Percentiles rank a stretch among this genome's conserved stretches.
Conservation (phyloP, 768 basidiomycete species). For the Boletus subcaerulescens region DNA sequence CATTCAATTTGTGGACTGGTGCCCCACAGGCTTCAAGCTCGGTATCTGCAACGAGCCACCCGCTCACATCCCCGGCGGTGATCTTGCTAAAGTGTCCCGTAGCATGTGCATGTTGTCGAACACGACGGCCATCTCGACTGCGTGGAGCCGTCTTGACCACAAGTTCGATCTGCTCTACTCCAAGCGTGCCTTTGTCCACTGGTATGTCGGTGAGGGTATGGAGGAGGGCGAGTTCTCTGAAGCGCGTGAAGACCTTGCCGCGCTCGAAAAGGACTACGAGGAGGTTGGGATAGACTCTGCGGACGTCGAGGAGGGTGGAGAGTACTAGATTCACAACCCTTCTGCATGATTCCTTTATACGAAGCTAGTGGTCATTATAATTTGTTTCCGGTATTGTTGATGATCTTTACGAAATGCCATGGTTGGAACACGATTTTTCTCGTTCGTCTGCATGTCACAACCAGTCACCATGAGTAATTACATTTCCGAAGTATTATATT, state of each 20-base stretch:
- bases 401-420: constrained; percentile 34
- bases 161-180: constrained; percentile 80
- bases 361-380: constrained; percentile 31
- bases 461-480: too few relatives aligned
- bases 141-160: constrained; percentile 73
- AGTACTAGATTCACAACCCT: constrained; percentile 35
- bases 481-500: too few relatives aligned
- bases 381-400: constrained; percentile 26
- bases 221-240: constrained; percentile 97
- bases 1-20: constrained; percentile 79
- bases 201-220: constrained; percentile 79
- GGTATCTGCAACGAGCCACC: constrained; percentile 81
- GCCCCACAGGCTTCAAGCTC: constrained; percentile 74
- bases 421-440: neutral
- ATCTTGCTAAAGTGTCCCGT: constrained; percentile 72
- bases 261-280: constrained; percentile 97
- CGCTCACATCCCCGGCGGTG: constrained; percentile 71
- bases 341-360: constrained; percentile 20
- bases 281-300: constrained; percentile 67
- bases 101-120: constrained; percentile 80
- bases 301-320: constrained; percentile 48
- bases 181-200: constrained; percentile 54
- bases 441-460: too few relatives aligned
- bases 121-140: constrained; percentile 67
- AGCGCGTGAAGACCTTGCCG: constrained; percentile 98